Base-by-base conservation (phyloP, 1,139 yeast species). In the Kodamaea alishanica region DNA sequence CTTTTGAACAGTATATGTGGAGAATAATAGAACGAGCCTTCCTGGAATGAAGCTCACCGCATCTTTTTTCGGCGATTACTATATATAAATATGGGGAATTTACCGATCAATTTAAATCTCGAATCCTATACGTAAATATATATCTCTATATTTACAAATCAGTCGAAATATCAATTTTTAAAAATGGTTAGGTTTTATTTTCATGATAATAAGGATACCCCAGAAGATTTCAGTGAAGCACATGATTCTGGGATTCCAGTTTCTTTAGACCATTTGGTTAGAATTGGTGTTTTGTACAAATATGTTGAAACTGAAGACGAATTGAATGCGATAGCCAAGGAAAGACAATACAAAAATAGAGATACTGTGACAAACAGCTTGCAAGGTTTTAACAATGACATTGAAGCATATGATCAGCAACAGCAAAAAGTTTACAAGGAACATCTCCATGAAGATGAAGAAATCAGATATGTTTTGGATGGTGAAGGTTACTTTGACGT, bases 381-480 rank as follows among this genome's bases (percentile, higher is more conserved):
- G 32, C 77, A 65, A 6, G 70, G 83, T 0, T 79, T 89, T 55
- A 81, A 83, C 6, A 80, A 84, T 33, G 81, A 81, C 38, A 72
- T 75, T 29, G 63, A 58, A 3, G 81, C 78, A 0, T 78, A 84
- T 54, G 73, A 79, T 47, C 69, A 67, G 42, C 87, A 88, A 60
- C 74, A 90, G 64, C 67, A 75, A 45, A 74, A 64, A 39, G 90
- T 90, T 61, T 88, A 84, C 65, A 71, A 77, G 35, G 97, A 92
- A 60, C 98, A 92, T 61, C 71, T 87, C 48, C 98, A 92, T 59
- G 97, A 92, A 60, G 98, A 92, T 59, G 98, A 92, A 63, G 98
- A 92, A 67, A 92, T 92, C 58, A 73, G 98, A 48, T 90, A 89
- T 63, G 78, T 89, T 42, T 59, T 84, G 25, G 96, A 84, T 24